Evolutionary conservation across 169 alveolate genomes (phyloP).

Genomic region (Eimeria sp.): DNA sequence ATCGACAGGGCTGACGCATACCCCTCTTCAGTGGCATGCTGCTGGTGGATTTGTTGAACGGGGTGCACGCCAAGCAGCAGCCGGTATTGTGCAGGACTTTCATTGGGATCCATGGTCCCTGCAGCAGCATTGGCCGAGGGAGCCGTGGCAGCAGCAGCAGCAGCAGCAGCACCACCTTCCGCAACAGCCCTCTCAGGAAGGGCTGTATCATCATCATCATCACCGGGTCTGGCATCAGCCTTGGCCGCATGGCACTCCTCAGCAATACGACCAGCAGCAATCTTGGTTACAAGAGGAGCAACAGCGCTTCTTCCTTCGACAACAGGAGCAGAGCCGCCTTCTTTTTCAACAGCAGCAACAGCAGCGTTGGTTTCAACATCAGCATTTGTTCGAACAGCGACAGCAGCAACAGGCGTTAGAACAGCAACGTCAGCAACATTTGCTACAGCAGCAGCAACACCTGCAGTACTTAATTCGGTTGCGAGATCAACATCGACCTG

Average conservation of each 20-base stretch:
- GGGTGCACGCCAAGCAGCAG: no score
- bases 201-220: neutral
- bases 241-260: constrained; percentile 44
- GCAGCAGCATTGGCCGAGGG: no score
- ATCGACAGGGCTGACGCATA: no score
- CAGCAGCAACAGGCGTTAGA: no score
- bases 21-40: no score
- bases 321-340: neutral
- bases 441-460: neutral
- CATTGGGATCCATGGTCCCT: neutral
- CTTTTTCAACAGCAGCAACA: neutral
- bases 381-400: no score
- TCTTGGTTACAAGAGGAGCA: constrained; percentile 62
- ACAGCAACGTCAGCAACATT: no score
- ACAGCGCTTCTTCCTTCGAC: neutral
- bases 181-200: neutral
- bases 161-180: constrained; percentile 21
- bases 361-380: neutral
- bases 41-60: no score
- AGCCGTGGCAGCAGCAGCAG: no score
- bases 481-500: neutral
- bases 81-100: no score
- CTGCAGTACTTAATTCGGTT: neutral
- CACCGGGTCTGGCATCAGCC: constrained; percentile 9
- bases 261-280: constrained; percentile 21